Evolutionary conservation across 176 grass and related monocot species (phyloP), one percentile per base, ranked within the genome.

Genomic region (Paspalum notatum): DNA sequence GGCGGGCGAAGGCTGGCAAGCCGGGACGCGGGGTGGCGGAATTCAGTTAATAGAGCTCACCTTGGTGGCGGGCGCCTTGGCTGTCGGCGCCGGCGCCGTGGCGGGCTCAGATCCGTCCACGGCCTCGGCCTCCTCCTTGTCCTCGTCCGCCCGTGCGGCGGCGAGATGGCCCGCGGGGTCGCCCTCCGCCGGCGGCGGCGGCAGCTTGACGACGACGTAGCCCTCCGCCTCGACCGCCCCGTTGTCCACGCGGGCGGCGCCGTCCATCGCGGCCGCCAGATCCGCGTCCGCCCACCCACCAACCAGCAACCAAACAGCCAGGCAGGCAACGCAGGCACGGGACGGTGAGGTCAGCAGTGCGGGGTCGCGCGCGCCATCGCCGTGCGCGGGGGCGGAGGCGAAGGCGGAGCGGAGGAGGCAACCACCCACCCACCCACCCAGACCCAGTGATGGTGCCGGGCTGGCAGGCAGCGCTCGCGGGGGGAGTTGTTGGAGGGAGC

Each of bases 31-130:
- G n/a, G n/a, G n/a, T n/a, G n/a, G n/a, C n/a, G n/a, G n/a, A n/a
- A n/a, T n/a, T n/a, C n/a, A n/a, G n/a, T n/a, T n/a, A n/a, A n/a
- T n/a, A n/a, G n/a, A n/a, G n/a, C n/a, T n/a, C n/a, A 80, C 83
- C 83, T 89, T 85, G 27, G 83, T 85, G 27, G 83, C 14, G 17
- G 80, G 17, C 11, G 74, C 46, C 62, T 52, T 50, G 68, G 71
- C 32, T 50, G 5, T 16, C 15, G 5, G 26, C 51, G 8, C 14
- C 20, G 43, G 1, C 15, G 12, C 24, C 46, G 48, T 9, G 27
- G 39, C 11, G 4, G 65, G 51, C 43, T 21, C 79, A 83, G 85
- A 88, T 74, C 75, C 85, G 9, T 24, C 80, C 63, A 11, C 21
- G 14, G 14, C 71, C 27, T 16, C 4, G 16, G 26, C 25, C n/a